Evolutionary conservation across 257 asterid genomes (phyloP), one percentile per base, ranked within the genome.

Genomic region (Voacanga thouarsii): DNA sequence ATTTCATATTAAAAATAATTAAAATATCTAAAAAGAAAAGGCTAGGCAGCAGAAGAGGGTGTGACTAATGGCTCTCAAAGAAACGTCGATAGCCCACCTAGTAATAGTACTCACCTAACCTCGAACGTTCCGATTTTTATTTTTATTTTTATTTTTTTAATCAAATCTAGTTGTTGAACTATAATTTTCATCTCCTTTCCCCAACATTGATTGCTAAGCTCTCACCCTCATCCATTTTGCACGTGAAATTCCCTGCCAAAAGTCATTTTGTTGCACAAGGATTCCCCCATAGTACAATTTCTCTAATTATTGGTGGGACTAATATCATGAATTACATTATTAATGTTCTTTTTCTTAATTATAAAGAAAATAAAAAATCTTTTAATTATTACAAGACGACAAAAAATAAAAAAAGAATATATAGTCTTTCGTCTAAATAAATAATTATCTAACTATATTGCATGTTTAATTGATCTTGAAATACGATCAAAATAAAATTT

Each of bases 1-100:
- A n/a, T n/a, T n/a, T n/a, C n/a, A n/a, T n/a, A n/a, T n/a, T n/a
- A n/a, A n/a, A n/a, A n/a, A n/a, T n/a, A n/a, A n/a, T n/a, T n/a
- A n/a, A n/a, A n/a, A n/a, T n/a, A n/a, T n/a, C 26, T 33, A 3
- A 44, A 49, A 11, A 49, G 16, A 1, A 53, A 53, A 16, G 12
- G 24, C 4, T 4, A 55, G 5, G 24, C 4, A 6, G 18, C 19
- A 12, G 24, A 55, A 18, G 28, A 2, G 0, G 53, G 53, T 47
- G 49, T 47, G 30, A n/a, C 65, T 14, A 28, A 57, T 49, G 60
- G 43, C 4, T 24, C n/a, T 71, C 15, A 12, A 9, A 10, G 57
- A 71, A 47, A 49, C 21, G n/a, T 49, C 47, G 76, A 72, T 30
- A 72, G 64, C 76, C 30, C 76, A 72, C 64, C 76, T 15, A 50